Evolutionary conservation across 148 eudicot genomes (phyloP).

Genomic region (Mesembryanthemum crystallinum): DNA sequence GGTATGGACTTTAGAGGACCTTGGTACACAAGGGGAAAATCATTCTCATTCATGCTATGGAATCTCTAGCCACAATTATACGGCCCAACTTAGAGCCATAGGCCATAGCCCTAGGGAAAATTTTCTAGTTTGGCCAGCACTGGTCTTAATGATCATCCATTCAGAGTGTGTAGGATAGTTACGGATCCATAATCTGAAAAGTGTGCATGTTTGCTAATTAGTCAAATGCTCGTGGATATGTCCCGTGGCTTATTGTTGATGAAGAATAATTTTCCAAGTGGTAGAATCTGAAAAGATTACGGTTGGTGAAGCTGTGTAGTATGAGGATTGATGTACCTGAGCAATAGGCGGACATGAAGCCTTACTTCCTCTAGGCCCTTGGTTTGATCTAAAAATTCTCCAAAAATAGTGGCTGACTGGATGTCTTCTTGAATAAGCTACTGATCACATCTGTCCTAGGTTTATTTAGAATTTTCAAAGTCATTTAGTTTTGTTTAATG

Average conservation of each 20-base stretch:
- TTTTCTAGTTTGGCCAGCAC: neutral
- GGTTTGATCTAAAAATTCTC: neutral
- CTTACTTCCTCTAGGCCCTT: neutral
- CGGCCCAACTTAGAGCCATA: neutral
- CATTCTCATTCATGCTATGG: neutral
- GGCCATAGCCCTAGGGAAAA: neutral
- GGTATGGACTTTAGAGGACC: neutral
- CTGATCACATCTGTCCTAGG: neutral
- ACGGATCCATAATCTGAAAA: neutral
- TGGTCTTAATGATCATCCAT: neutral
- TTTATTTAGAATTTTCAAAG: neutral
- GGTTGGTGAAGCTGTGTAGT: neutral
- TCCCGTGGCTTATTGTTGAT: neutral
- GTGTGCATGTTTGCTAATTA: neutral
- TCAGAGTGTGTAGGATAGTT: neutral
- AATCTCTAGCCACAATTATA: neutral
- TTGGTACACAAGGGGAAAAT: neutral
- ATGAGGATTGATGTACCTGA: neutral
- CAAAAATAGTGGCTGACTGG: neutral
- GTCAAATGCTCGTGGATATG: neutral
- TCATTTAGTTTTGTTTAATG: neutral
- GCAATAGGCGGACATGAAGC: neutral
- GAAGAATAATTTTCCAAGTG: no score
- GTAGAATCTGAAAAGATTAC: no score
- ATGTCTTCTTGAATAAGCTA: neutral